Conservation (phyloP, 1,139 yeast genomes). For the Protomyces gravidus region DNA sequence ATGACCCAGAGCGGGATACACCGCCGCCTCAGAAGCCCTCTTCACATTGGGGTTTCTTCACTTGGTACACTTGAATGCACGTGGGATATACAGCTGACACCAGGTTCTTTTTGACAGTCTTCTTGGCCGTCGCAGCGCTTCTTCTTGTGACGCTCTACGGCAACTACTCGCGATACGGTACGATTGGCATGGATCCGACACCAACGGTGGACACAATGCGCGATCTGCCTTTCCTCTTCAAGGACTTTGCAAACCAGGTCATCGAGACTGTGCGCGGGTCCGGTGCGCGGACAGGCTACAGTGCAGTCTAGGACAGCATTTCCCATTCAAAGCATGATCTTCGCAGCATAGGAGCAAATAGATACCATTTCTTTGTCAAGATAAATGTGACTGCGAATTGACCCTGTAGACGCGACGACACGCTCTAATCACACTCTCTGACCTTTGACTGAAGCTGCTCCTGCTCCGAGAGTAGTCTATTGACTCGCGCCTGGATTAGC, state of each 20-base stretch:
- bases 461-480: too few relatives aligned
- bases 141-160: conserved; percentile 14
- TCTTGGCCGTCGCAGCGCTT: conserved; percentile 19
- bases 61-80: neutral
- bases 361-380: too few relatives aligned
- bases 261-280: conserved; percentile 24
- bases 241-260: conserved; percentile 27
- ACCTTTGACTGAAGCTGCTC: too few relatives aligned
- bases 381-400: too few relatives aligned
- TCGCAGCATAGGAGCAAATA: too few relatives aligned
- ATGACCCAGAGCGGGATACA: conserved; percentile 7
- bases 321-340: too few relatives aligned
- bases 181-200: conserved; percentile 17
- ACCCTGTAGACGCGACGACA: too few relatives aligned
- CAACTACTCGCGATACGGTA: conserved; percentile 22
- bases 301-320: conserved; percentile 9
- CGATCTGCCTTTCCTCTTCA: conserved; percentile 18
- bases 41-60: conserved; percentile 22
- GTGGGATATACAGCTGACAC: neutral
- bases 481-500: too few relatives aligned
- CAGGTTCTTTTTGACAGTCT: conserved; percentile 16
- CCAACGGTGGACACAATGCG: conserved; percentile 23
- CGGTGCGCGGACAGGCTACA: conserved; percentile 12
- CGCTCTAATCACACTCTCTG: too few relatives aligned
- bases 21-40: conserved; percentile 8